Percentiles rank a stretch among this genome's conserved stretches.
These are phyloP conservation scores for Achaetomiella virescens DNA, from an alignment of 495 filamentous ascomycete genomes.

Conservation along the genomic window DNA sequence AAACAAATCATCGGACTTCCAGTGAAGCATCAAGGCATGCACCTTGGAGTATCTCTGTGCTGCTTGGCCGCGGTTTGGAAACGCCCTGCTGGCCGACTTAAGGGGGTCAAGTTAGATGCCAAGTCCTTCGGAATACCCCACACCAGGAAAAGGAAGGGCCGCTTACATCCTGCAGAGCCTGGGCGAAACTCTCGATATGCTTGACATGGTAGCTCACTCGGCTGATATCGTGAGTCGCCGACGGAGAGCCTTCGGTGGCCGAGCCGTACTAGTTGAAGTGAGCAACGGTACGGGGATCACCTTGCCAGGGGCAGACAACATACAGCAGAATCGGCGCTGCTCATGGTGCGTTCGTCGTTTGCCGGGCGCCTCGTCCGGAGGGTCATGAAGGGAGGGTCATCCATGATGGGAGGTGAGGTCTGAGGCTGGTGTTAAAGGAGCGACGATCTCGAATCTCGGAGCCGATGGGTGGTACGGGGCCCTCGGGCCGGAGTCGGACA, in stretches of 20 bases:
- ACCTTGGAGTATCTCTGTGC: slow-evolving; percentile 47
- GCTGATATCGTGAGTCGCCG: slow-evolving; percentile 47
- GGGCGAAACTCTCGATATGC: slow-evolving; percentile 43
- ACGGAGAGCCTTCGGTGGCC: slow-evolving; percentile 31
- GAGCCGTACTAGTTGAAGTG: slow-evolving; percentile 39
- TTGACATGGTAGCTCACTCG: slow-evolving; percentile 49
- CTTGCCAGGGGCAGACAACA: slow-evolving; percentile 2
- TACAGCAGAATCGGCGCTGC: slow-evolving; percentile 44
- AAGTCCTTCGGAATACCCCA: neutral
- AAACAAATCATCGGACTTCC: slow-evolving; percentile 50
- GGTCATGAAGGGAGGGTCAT: slow-evolving; percentile 35
- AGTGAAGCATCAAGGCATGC: slow-evolving; percentile 47
- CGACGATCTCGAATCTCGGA: neutral
- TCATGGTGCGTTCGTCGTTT: slow-evolving; percentile 36
- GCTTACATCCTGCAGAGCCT: slow-evolving; percentile 43
- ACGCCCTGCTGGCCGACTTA: slow-evolving; percentile 45
- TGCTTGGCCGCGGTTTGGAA: slow-evolving; percentile 39
- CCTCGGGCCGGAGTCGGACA: neutral
- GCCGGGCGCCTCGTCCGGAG: slow-evolving; percentile 38
- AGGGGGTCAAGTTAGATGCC: neutral
- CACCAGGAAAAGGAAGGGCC: neutral
- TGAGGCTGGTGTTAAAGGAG: neutral
- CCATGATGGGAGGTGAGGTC: slow-evolving; percentile 19
- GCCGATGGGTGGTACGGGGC: neutral
- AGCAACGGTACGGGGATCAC: neutral